Evolutionary conservation across 306 rosid species (phyloP), one percentile per base, ranked within the genome.

Genomic region (Vachellia pachyceras): DNA sequence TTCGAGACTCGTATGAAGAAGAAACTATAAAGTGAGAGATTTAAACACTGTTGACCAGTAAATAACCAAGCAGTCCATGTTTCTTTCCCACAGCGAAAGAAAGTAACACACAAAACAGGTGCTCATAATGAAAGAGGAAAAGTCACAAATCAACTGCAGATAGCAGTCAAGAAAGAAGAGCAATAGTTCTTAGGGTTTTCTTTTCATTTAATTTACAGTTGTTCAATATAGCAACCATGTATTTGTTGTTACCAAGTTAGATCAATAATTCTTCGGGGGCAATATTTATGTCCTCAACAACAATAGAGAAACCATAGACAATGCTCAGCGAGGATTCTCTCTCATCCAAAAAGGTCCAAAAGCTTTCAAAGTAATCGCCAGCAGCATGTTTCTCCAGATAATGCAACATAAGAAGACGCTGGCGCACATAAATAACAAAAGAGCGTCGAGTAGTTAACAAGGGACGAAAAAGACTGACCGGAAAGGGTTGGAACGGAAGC

Each of bases 401-500:
- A 70, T 23, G 22, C 37, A 13, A 36, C 75, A 23, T 14, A 23
- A 23, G 57, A 70, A 3, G 58, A 44, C 20, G 5, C 17, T 12
- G 20, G 61, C 68, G 5, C 61, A n/a, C 61, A n/a, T 57, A 80
- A 46, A 73, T 14, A 40, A 13, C 50, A 65, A 29, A 79, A 22
- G 44, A 83, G 41, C 10, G 50, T 3, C 3, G 18, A 81, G 67
- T 6, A 45, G 37, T 22, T 49, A n/a, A n/a, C 65, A 47, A 33
- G 73, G 80, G 37, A 78, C 65, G 60, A 40, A 42, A 46, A 42
- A 63, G 44, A 82, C 82, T 85, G 76, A 94, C 95, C 97, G 50
- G 94, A 91, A 84, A 82, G 85, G 66, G 71, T 87, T 68, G 86
- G 78, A 80, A 80, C 73, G 66, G 88, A 82, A 58, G 82, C 77